Percentiles rank a stretch among this genome's conserved stretches.
Evolutionary conservation across 2,329 filamentous ascomycete species (phyloP).

Genomic region (Pseudonectria buxi): DNA sequence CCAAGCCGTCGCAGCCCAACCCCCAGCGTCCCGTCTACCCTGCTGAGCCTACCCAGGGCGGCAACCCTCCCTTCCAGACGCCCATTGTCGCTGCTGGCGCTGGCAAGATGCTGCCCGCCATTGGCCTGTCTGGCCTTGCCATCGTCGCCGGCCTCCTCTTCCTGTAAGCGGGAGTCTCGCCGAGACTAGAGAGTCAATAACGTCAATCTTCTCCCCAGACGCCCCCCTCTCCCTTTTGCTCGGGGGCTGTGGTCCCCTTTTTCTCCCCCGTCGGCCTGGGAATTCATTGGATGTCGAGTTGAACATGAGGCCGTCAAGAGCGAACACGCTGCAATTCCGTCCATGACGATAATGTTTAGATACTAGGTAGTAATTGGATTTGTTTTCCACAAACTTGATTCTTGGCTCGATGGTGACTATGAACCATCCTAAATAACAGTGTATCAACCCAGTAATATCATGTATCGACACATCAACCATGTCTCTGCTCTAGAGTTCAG

Average conservation of each 20-base stretch:
- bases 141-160: slow-evolving; percentile 18
- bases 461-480: no score
- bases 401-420: no score
- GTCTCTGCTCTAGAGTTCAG: no score
- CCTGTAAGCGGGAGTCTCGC: slow-evolving; percentile 13
- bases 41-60: slow-evolving; percentile 4
- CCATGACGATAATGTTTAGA: slow-evolving; percentile 15
- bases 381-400: slow-evolving; percentile 12
- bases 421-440: no score
- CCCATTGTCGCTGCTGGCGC: slow-evolving; percentile 19
- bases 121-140: slow-evolving; percentile 14
- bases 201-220: no score
- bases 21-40: slow-evolving; percentile 2
- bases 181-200: no score
- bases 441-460: no score
- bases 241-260: no score
- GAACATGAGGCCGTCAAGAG: no score
- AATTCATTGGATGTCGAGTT: no score
- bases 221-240: no score
- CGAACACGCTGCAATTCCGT: slow-evolving; percentile 3
- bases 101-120: slow-evolving; percentile 17
- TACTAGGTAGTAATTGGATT: slow-evolving; percentile 18
- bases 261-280: no score
- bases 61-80: slow-evolving; percentile 1
- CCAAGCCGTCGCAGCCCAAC: slow-evolving; percentile 8